Evolutionary conservation across 2,329 filamentous ascomycete genomes (phyloP), one percentile per base, ranked within the genome.

Genomic region (Pseudophaeomoniella oleicola): DNA sequence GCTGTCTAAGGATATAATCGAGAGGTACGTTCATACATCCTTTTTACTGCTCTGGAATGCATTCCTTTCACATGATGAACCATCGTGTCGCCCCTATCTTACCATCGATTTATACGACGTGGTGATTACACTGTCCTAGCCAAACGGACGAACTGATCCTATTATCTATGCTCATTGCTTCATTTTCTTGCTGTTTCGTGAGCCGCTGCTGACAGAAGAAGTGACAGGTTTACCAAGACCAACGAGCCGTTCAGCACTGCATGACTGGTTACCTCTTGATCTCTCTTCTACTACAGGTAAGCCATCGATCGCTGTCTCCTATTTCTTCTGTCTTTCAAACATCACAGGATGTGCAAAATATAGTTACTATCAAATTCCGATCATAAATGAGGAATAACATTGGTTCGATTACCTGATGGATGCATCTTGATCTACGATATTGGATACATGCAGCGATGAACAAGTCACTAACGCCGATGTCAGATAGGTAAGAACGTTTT

Each of bases 21-120:
- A n/a, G 35, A 35, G 19, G 16, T 16, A 11, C 12, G 27, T 31
- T 39, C 12, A 27, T 19, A 30, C 30, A 10, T 4, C 22, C 46
- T 44, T 15, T 33, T 37, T 33, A 32, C 19, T 43, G n/a, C 37
- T 38, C 22, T 41, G 39, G 38, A 30, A 15, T 36, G 18, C 41
- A 27, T n/a, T 29, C 32, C 33, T 39, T 43, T 55, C 51, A 44
- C 46, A 63, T 69, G 69, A 74, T 73, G 70, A 73, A 65, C 60
- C 46, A 59, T 57, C 59, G 66, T 73, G 69, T 74, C 70, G 70
- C 70, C 70, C 70, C 70, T 73, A 73, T 72, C 70, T 62, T 60
- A 72, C 67, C 55, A 60, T 44, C 40, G 45, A 53, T 50, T 57
- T 52, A 52, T 48, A 53, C 22, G 22, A 27, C 22, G 22, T 73